Evolutionary conservation across 345 rosid species (phyloP).

Genomic region (Bretschneidera sinensis): DNA sequence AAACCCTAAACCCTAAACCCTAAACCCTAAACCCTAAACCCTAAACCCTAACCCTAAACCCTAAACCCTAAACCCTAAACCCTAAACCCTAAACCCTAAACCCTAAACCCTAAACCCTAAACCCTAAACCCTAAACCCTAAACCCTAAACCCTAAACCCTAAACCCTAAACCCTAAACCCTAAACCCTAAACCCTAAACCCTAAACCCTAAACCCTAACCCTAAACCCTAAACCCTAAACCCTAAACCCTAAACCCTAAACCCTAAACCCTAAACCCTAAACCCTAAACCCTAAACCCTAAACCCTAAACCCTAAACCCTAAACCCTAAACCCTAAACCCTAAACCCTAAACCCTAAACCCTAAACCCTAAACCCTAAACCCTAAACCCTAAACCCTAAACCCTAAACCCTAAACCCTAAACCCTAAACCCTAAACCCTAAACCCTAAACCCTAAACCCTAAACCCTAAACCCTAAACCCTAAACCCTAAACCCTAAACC

Average conservation of each 20-base stretch:
- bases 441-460: slow-evolving; percentile 13
- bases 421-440: slow-evolving; percentile 12
- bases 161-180: slow-evolving; percentile 7
- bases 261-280: slow-evolving; percentile 7
- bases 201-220: neutral
- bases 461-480: slow-evolving; percentile 19
- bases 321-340: slow-evolving; percentile 7
- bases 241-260: slow-evolving; percentile 7
- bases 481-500: slow-evolving; percentile 11
- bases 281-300: slow-evolving; percentile 2
- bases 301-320: slow-evolving; percentile 7
- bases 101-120: slow-evolving; percentile 7
- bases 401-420: slow-evolving; percentile 22
- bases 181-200: slow-evolving; percentile 5
- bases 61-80: slow-evolving; percentile 7
- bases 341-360: slow-evolving; percentile 13
- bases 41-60: slow-evolving; percentile 7
- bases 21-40: slow-evolving; percentile 4
- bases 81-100: slow-evolving; percentile 7
- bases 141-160: slow-evolving; percentile 7
- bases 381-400: slow-evolving; percentile 16
- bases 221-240: slow-evolving; percentile 1
- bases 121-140: slow-evolving; percentile 7
- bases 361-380: slow-evolving; percentile 14
- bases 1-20: slow-evolving; percentile 7